Base-by-base conservation (phyloP, 106 monocot species). In the Vanilla planifolia region DNA sequence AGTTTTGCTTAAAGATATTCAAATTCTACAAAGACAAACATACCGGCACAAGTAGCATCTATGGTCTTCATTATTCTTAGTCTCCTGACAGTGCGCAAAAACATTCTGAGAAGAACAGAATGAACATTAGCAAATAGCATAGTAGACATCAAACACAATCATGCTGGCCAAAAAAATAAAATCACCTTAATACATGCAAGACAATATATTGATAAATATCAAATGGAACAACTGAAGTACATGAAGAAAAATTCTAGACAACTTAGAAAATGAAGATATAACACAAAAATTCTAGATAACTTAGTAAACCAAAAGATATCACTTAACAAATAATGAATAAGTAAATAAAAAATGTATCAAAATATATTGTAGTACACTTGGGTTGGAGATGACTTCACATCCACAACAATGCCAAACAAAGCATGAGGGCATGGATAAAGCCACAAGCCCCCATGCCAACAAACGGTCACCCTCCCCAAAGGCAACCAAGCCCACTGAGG, bases 51-150 rank as follows among this genome's bases (percentile, higher is more conserved):
- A 78, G 58, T 76, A 11, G 84, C 76, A 65, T 96, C 86, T 23
- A 79, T 67, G n/a, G 68, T 81, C 75, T 76, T 80, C 87, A 91
- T 91, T 62, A 96, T 91, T 77, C 87, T 84, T 13, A 96, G 86
- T 55, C 91, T 72, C 63, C 64, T 91, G 55, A 77, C 96, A 1
- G 86, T 75, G 44, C 78, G 72, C 53, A 96, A 43, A 58, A 96
- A 96, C 86, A 91, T 84, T 26, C 96, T 96, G 43, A 42, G 21
- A 35, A 57, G 34, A 57, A 10, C 7, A 34, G 7, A 8, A 34
- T 57, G 35, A 35, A 57, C 35, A 17, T 35, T 57, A 33, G 37
- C 37, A 37, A 10, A 37, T 35, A 16, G 0, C 34, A 21, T 62
- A 8, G 62, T 23, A 30, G 33, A 33, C 19, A 56, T 42, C 56